These are phyloP conservation scores for Angomonas deanei DNA, from an alignment of 208 protist species.

Conservation along the genomic window DNA sequence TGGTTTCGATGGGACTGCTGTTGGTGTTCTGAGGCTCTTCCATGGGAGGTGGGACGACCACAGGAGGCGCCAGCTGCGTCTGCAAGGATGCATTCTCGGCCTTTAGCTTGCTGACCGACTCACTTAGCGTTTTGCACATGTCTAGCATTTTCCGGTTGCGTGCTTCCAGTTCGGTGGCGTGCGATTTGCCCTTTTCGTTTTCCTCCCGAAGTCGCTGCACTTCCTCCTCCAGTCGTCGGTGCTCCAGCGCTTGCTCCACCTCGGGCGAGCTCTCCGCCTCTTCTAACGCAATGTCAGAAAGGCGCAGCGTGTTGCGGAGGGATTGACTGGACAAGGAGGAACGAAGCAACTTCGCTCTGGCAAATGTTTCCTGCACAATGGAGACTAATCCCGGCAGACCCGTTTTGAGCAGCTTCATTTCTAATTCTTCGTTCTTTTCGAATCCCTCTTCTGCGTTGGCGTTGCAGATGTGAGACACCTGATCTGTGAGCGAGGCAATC, in stretches of 20 bases:
- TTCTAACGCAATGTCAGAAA: background rate
- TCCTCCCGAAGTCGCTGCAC: slow-evolving; percentile 5
- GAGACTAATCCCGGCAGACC: background rate
- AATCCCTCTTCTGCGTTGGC: background rate
- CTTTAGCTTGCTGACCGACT: slow-evolving; percentile 15
- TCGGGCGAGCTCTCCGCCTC: background rate
- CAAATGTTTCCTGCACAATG: slow-evolving; percentile 2
- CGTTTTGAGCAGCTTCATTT: background rate
- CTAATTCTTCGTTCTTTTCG: slow-evolving; percentile 1
- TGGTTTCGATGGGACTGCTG: too few relatives aligned
- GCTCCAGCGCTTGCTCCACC: background rate
- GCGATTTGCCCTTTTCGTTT: too few relatives aligned
- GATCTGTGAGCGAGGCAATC: background rate
- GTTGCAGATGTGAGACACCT: background rate
- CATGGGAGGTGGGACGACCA: background rate
- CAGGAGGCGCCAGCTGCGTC: background rate
- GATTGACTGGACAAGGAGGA: background rate
- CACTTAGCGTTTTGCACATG: too few relatives aligned
- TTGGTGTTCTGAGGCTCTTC: background rate
- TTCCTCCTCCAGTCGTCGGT: slow-evolving; percentile 1
- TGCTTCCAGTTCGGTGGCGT: background rate
- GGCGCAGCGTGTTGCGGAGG: background rate
- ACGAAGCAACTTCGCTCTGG: background rate
- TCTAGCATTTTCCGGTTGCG: slow-evolving; percentile 3
- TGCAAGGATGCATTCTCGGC: slow-evolving; percentile 7